Evolutionary conservation across 345 rosid species (phyloP).

Genomic region (Euphorbia pulcherrima): DNA sequence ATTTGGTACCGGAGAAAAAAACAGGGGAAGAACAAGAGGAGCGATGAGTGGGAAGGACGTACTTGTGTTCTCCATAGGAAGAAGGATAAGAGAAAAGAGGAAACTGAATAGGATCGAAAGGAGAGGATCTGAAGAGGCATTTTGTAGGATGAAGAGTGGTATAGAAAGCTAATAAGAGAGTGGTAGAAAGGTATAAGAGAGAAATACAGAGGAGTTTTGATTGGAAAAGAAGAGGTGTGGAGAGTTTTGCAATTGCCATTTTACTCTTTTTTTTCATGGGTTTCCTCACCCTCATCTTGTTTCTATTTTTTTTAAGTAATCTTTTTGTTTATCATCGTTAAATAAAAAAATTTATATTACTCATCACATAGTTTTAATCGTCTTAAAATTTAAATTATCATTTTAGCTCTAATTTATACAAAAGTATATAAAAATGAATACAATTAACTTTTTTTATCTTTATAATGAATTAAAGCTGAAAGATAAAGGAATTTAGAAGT

Average conservation of each 20-base stretch:
- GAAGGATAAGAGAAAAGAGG: slow-evolving; percentile 71
- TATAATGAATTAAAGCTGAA: too few relatives aligned
- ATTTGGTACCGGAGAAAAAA: slow-evolving; percentile 50
- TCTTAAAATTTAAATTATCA: too few relatives aligned
- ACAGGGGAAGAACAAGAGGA: slow-evolving; percentile 65
- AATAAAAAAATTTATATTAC: too few relatives aligned
- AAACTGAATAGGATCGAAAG: slow-evolving; percentile 59
- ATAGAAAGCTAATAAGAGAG: slow-evolving; percentile 53
- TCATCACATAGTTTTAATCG: too few relatives aligned
- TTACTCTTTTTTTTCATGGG: slow-evolving; percentile 4
- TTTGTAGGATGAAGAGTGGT: slow-evolving; percentile 40
- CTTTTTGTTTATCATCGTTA: too few relatives aligned
- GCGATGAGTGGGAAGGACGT: slow-evolving; percentile 67
- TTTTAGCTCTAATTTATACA: too few relatives aligned
- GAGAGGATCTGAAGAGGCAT: slow-evolving; percentile 71
- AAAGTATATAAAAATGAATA: too few relatives aligned
- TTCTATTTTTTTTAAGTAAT: too few relatives aligned
- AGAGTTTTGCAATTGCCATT: slow-evolving; percentile 16
- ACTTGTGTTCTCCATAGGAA: slow-evolving; percentile 81
- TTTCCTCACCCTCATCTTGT: neutral
- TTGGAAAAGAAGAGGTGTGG: slow-evolving; percentile 50
- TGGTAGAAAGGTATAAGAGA: slow-evolving; percentile 55
- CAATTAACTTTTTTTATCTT: too few relatives aligned
- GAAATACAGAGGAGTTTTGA: slow-evolving; percentile 82
- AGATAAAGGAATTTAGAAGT: too few relatives aligned